These are phyloP conservation scores for Dimargaris verticillata DNA, from an alignment of 192 early-diverging fungal species.

Conservation along the genomic window DNA sequence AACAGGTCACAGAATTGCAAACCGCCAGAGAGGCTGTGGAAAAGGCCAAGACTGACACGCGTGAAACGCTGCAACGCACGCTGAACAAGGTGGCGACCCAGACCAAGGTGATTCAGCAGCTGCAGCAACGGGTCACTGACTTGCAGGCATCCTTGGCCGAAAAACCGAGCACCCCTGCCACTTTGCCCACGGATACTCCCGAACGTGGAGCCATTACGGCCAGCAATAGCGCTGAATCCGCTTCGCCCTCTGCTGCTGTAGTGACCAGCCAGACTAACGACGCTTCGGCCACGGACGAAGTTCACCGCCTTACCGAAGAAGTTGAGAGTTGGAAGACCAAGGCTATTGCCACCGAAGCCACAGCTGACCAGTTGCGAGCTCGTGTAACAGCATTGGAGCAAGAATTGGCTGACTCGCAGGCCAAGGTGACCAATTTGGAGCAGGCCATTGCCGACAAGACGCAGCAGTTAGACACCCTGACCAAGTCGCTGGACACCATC, in stretches of 20 bases:
- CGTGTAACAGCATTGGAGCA: neutral
- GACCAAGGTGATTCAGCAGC: neutral
- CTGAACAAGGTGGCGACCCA: neutral
- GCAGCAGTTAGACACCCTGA: neutral
- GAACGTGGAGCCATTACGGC: neutral
- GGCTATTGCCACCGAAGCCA: too few relatives aligned
- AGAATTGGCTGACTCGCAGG: neutral
- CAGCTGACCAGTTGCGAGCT: too few relatives aligned
- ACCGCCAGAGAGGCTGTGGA: conserved; percentile 4
- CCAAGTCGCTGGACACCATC: neutral
- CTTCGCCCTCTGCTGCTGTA: neutral
- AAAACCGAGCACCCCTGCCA: neutral
- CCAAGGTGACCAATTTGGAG: neutral
- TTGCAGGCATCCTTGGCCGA: neutral
- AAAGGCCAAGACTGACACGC: conserved; percentile 17
- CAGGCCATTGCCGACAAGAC: neutral
- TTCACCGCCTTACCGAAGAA: neutral
- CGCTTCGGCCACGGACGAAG: neutral
- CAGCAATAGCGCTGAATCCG: neutral
- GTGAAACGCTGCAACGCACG: conserved; percentile 13
- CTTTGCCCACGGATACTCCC: neutral
- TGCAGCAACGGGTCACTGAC: too few relatives aligned
- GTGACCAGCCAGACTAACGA: neutral
- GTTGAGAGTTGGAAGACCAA: too few relatives aligned
- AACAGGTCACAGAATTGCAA: conserved; percentile 3